Evolutionary conservation across 2,329 filamentous ascomycete species (phyloP).

Genomic region (Claviceps lovelessii): DNA sequence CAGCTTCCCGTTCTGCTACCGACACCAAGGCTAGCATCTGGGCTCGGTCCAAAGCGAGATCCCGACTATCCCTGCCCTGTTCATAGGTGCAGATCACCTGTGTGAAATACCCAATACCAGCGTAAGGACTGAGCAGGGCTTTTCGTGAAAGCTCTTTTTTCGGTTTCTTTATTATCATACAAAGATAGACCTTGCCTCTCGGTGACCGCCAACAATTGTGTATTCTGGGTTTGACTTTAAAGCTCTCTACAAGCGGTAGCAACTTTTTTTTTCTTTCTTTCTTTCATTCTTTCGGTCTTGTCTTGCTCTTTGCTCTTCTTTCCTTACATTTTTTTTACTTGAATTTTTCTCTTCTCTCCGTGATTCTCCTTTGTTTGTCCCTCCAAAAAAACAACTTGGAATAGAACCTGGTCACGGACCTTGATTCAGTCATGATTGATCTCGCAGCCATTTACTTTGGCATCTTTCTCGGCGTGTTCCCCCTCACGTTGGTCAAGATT

Average conservation of each 20-base stretch:
- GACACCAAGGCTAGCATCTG: neutral
- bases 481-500: slow-evolving; percentile 13
- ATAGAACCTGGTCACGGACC: neutral
- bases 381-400: neutral
- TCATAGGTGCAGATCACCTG: neutral
- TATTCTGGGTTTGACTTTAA: neutral
- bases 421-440: slow-evolving; percentile 6
- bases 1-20: neutral
- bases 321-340: neutral
- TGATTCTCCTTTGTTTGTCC: neutral
- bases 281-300: neutral
- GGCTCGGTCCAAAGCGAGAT: neutral
- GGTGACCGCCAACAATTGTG: neutral
- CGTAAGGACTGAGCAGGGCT: neutral
- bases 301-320: neutral
- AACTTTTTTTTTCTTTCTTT: neutral
- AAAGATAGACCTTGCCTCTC: neutral
- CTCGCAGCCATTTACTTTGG: slow-evolving; percentile 13
- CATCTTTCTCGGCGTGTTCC: slow-evolving; percentile 14
- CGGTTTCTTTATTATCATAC: neutral
- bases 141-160: neutral
- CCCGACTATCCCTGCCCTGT: neutral
- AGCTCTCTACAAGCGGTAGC: neutral
- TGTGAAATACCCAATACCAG: neutral
- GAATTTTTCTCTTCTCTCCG: neutral